Percentiles rank a stretch among this genome's conserved stretches.
phyloP scores from a whole-genome alignment of 495 filamentous ascomycete species.

The Tuber umbilicatum region DNA sequence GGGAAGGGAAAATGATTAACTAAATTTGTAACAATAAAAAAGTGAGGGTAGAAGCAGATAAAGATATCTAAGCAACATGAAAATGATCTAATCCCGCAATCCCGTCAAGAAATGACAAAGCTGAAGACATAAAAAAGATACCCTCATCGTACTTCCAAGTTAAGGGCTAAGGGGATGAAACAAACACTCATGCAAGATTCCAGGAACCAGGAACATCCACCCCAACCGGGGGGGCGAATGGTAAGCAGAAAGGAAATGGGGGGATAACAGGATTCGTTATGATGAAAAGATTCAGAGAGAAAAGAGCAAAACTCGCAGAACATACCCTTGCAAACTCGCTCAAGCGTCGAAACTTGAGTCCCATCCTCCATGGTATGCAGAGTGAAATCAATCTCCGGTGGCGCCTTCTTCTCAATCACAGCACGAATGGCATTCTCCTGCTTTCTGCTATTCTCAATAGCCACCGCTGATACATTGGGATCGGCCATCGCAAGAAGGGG shows the following conservation, averaged over 20 bases:
- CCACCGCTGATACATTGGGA: slow-evolving; percentile 30
- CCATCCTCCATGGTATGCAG: slow-evolving; percentile 98
- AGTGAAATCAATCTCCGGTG: slow-evolving; percentile 96
- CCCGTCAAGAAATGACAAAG: neutral
- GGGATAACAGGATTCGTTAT: neutral
- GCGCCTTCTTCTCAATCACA: slow-evolving; percentile 82
- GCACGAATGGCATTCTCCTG: slow-evolving; percentile 69
- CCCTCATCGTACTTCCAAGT: neutral
- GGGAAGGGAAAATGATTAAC: slow-evolving; percentile 15
- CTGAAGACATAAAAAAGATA: neutral
- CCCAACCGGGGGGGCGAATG: neutral
- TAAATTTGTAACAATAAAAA: neutral
- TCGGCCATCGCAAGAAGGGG: slow-evolving; percentile 36
- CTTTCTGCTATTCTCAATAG: slow-evolving; percentile 43
- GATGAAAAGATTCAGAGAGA: neutral
- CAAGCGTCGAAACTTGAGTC: slow-evolving; percentile 83
- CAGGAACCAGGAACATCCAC: neutral
- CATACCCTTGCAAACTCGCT: slow-evolving; percentile 95
- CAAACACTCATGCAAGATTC: neutral
- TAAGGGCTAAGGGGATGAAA: neutral
- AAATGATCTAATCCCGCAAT: neutral
- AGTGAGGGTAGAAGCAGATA: neutral
- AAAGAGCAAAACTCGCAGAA: slow-evolving; percentile 12
- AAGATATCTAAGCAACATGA: neutral
- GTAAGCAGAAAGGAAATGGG: neutral